phyloP scores from a whole-genome alignment of 2,329 filamentous ascomycete species.

The Phaeosphaeriaceae sp. region DNA sequence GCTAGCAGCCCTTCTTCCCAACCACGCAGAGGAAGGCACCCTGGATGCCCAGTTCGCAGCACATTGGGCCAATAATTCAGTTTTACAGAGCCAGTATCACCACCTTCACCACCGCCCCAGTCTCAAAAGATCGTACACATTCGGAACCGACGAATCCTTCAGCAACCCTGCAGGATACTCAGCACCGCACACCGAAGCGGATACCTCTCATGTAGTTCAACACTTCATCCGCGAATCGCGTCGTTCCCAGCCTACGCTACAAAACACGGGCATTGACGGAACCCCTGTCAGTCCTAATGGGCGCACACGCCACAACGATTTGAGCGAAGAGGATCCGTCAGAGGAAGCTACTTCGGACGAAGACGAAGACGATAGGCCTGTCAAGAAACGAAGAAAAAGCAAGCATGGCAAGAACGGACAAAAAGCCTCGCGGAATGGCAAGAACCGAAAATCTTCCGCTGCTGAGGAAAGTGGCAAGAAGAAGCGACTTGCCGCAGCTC shows the following conservation, averaged over 20 bases:
- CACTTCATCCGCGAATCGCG: slow-evolving; percentile 33
- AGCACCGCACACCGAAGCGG: slow-evolving; percentile 27
- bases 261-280: slow-evolving; percentile 9
- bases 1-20: slow-evolving; percentile 37
- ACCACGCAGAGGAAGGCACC: slow-evolving; percentile 34
- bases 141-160: slow-evolving; percentile 46
- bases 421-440: slow-evolving; percentile 28
- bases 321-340: slow-evolving; percentile 29
- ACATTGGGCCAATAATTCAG: slow-evolving; percentile 31
- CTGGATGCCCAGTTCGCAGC: slow-evolving; percentile 38
- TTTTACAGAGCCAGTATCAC: slow-evolving; percentile 20
- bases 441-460: slow-evolving; percentile 28
- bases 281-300: slow-evolving; percentile 15
- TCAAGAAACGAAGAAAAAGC: slow-evolving; percentile 32
- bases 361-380: slow-evolving; percentile 25
- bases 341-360: slow-evolving; percentile 31
- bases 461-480: slow-evolving; percentile 33
- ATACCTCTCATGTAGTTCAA: slow-evolving; percentile 29
- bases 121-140: slow-evolving; percentile 42
- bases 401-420: slow-evolving; percentile 13
- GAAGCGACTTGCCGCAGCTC: slow-evolving; percentile 30
- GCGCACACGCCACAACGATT: slow-evolving; percentile 3
- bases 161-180: slow-evolving; percentile 38
- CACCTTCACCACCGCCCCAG: slow-evolving; percentile 24
- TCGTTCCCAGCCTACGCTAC: slow-evolving; percentile 25